Conservation (phyloP, 1,284 basidiomycete species). For the Cryptococcus maquisensis region DNA sequence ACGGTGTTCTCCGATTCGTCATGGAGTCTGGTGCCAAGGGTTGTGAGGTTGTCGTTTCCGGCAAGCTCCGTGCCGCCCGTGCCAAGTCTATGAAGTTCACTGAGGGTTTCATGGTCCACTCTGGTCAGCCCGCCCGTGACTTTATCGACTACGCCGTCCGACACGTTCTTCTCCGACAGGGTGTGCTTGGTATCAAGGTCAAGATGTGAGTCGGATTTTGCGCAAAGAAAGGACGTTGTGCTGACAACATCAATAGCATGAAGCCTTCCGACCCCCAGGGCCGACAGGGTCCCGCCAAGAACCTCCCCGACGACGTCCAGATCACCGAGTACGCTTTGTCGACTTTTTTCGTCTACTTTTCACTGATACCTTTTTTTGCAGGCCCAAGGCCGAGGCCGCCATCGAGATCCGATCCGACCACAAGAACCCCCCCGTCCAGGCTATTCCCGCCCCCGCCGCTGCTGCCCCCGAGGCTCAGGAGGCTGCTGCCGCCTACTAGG, state of each 20-base stretch:
- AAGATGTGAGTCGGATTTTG: slow-evolving; percentile 73
- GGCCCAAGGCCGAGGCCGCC: slow-evolving; percentile 56
- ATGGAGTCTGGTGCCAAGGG: slow-evolving; percentile 99
- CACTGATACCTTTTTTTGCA: slow-evolving; percentile 11
- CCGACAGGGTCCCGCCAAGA: slow-evolving; percentile 80
- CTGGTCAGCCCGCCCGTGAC: slow-evolving; percentile 94
- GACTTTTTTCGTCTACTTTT: slow-evolving; percentile 52
- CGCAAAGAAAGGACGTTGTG: neutral
- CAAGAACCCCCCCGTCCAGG: slow-evolving; percentile 40
- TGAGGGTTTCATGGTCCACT: slow-evolving; percentile 99
- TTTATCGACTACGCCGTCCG: slow-evolving; percentile 98
- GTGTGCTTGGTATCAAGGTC: slow-evolving; percentile 99
- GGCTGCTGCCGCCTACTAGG: slow-evolving; percentile 11
- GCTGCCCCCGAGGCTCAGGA: slow-evolving; percentile 14
- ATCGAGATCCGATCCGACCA: slow-evolving; percentile 51
- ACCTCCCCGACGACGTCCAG: slow-evolving; percentile 91
- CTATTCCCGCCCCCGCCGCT: slow-evolving; percentile 24
- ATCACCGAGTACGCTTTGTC: slow-evolving; percentile 62
- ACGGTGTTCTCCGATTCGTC: slow-evolving; percentile 99
- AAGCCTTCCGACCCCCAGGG: slow-evolving; percentile 93
- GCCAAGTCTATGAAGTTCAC: slow-evolving; percentile 99
- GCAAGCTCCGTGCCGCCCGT: slow-evolving; percentile 98
- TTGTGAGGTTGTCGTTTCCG: slow-evolving; percentile 99
- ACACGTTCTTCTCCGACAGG: slow-evolving; percentile 97
- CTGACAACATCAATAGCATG: slow-evolving; percentile 61